These are phyloP conservation scores for Emergomyces orientalis DNA, from an alignment of 2,329 filamentous ascomycete genomes.

Conservation along the genomic window DNA sequence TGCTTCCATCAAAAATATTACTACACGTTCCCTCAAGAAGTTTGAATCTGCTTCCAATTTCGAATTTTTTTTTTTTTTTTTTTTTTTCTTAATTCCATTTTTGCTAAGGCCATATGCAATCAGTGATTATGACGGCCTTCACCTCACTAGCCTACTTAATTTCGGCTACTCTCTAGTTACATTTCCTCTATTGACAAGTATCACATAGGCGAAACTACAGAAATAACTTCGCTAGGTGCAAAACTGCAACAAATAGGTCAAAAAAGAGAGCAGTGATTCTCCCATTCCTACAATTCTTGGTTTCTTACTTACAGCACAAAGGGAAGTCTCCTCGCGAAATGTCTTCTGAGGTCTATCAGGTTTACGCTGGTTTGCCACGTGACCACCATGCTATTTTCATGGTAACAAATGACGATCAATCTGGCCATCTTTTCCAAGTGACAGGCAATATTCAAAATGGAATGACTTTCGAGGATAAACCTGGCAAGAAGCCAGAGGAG, in stretches of 20 bases:
- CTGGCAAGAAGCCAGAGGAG: constrained; percentile 6
- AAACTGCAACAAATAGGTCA: not conserved
- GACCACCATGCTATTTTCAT: constrained; percentile 26
- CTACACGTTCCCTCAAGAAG: not conserved
- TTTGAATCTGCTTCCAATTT: not conserved
- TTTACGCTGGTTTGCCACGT: constrained; percentile 13
- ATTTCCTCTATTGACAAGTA: too few species aligned
- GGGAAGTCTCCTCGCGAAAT: not conserved
- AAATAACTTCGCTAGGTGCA: not conserved
- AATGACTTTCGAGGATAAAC: constrained; percentile 17
- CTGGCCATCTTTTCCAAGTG: constrained; percentile 23
- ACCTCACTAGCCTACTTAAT: too few species aligned
- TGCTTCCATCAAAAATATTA: not conserved
- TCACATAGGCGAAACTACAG: not conserved
- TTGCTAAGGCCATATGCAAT: too few species aligned
- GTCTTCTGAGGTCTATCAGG: constrained; percentile 13
- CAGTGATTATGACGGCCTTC: too few species aligned
- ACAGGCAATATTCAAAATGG: constrained; percentile 26
- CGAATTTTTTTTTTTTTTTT: too few species aligned
- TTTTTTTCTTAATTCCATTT: too few species aligned
- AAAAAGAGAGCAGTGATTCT: not conserved
- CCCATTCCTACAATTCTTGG: not conserved
- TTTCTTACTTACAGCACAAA: not conserved
- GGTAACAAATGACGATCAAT: constrained; percentile 17
- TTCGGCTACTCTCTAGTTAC: too few species aligned